phyloP scores from a whole-genome alignment of 805 yeast species.

The Monosporozyma solicola region DNA sequence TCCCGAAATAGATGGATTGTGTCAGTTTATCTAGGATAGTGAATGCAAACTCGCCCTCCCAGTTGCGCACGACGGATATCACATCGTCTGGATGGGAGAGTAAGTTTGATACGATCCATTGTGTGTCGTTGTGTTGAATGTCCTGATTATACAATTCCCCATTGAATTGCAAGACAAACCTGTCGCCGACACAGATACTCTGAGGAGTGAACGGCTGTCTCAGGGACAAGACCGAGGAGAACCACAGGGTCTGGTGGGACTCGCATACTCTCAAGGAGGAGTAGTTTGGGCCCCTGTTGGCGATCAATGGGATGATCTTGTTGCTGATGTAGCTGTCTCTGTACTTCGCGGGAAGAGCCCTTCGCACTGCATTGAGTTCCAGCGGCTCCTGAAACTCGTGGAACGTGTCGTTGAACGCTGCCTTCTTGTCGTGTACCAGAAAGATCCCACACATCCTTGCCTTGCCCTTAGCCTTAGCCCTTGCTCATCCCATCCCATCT shows the following conservation, averaged over 20 bases:
- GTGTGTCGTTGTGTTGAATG: slow-evolving; percentile 55
- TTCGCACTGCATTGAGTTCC: background rate
- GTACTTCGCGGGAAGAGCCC: background rate
- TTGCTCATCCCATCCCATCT: background rate
- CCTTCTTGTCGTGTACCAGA: slow-evolving; percentile 11
- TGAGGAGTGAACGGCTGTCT: slow-evolving; percentile 73
- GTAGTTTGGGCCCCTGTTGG: slow-evolving; percentile 60
- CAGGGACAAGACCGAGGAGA: slow-evolving; percentile 71
- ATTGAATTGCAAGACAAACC: slow-evolving; percentile 62
- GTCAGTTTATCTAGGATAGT: slow-evolving; percentile 36
- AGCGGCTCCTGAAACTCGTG: slow-evolving; percentile 11
- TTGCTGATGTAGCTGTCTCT: slow-evolving; percentile 21
- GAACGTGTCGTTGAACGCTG: slow-evolving; percentile 43
- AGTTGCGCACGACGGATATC: slow-evolving; percentile 31
- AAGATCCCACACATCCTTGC: slow-evolving; percentile 1
- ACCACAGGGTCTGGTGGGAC: slow-evolving; percentile 26
- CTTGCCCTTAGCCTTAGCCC: background rate
- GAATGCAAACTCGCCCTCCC: slow-evolving; percentile 83
- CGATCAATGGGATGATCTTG: slow-evolving; percentile 36
- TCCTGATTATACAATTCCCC: slow-evolving; percentile 77
- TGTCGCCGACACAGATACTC: slow-evolving; percentile 39
- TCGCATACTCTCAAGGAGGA: slow-evolving; percentile 23
- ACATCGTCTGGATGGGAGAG: slow-evolving; percentile 29
- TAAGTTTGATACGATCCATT: slow-evolving; percentile 38
- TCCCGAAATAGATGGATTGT: slow-evolving; percentile 57